A percentile compares a stretch with the other conserved stretches of the same genome.
phyloP scores from a whole-genome alignment of 805 yeast species.

The Hanseniaspora taiwanica region DNA sequence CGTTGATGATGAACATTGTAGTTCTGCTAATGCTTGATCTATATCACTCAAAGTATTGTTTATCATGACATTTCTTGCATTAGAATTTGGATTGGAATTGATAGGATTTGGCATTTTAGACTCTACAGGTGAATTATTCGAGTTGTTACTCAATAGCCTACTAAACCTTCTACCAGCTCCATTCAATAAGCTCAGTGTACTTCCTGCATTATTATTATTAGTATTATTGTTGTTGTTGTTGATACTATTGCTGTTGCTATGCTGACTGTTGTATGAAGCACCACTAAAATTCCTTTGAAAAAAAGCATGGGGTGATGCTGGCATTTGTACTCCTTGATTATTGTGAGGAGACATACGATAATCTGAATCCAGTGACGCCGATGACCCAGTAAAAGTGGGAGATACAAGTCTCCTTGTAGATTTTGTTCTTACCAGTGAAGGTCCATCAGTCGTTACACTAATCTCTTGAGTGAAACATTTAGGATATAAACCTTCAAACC shows the following conservation, averaged over 20 bases:
- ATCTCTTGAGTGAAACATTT: slow-evolving; percentile 65
- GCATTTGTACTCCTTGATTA: not conserved
- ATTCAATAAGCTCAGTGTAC: not conserved
- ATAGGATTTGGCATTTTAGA: slow-evolving; percentile 1
- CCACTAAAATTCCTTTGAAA: not conserved
- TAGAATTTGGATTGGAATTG: not conserved
- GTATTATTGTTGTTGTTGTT: not conserved
- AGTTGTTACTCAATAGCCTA: not conserved
- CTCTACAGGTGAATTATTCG: not conserved
- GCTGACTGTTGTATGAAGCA: not conserved
- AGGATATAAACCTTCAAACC: slow-evolving; percentile 80
- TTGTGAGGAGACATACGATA: not conserved
- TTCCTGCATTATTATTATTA: not conserved
- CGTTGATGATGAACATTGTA: slow-evolving; percentile 22
- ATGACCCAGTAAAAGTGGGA: slow-evolving; percentile 13
- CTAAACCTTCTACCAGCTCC: slow-evolving; percentile 1
- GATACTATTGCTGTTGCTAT: not conserved
- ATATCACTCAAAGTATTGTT: slow-evolving; percentile 54
- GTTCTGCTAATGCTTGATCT: slow-evolving; percentile 57
- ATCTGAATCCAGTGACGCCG: not conserved
- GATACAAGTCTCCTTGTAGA: slow-evolving; percentile 35
- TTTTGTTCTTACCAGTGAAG: slow-evolving; percentile 41
- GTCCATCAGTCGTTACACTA: slow-evolving; percentile 22
- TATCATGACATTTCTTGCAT: slow-evolving; percentile 25
- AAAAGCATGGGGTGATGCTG: not conserved